A percentile compares a stretch with the other conserved stretches of the same genome.
Evolutionary conservation across 2,329 filamentous ascomycete genomes (phyloP).

Genomic region (Aspergillus sp.): DNA sequence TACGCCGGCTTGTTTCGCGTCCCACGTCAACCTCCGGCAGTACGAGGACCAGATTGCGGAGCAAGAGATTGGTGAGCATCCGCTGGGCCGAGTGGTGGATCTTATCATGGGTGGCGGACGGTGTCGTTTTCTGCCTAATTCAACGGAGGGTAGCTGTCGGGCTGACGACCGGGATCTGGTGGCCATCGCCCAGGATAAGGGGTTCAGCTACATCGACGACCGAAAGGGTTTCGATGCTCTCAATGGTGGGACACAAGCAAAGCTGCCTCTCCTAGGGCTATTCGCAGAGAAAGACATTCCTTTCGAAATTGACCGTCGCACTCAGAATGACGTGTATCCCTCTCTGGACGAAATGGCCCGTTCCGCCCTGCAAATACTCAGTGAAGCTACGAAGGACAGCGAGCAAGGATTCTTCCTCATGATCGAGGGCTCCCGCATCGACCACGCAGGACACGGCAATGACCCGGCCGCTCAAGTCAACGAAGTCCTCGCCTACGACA

Average conservation of each 20-base stretch:
- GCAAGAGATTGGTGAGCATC: constrained; percentile 86
- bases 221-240: constrained; percentile 75
- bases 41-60: constrained; percentile 90
- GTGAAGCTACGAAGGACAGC: constrained; percentile 75
- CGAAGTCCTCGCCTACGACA: constrained; percentile 94
- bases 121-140: constrained; percentile 89
- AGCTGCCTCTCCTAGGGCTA: constrained; percentile 82
- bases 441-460: constrained; percentile 87
- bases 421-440: constrained; percentile 95
- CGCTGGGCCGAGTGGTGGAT: constrained; percentile 83
- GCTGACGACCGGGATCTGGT: constrained; percentile 75
- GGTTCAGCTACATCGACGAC: constrained; percentile 75
- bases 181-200: constrained; percentile 70
- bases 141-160: constrained; percentile 77
- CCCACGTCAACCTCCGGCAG: constrained; percentile 74
- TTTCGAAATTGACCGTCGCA: constrained; percentile 86
- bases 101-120: constrained; percentile 89
- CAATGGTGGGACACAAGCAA: constrained; percentile 62
- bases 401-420: constrained; percentile 97
- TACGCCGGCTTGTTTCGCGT: constrained; percentile 91
- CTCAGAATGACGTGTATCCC: constrained; percentile 76
- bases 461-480: constrained; percentile 82
- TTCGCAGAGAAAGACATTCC: constrained; percentile 82
- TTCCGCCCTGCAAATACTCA: constrained; percentile 76
- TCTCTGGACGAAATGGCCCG: constrained; percentile 88